These are phyloP conservation scores for Blastobotrys arbuscula DNA, from an alignment of 1,139 yeast genomes.

Conservation along the genomic window DNA sequence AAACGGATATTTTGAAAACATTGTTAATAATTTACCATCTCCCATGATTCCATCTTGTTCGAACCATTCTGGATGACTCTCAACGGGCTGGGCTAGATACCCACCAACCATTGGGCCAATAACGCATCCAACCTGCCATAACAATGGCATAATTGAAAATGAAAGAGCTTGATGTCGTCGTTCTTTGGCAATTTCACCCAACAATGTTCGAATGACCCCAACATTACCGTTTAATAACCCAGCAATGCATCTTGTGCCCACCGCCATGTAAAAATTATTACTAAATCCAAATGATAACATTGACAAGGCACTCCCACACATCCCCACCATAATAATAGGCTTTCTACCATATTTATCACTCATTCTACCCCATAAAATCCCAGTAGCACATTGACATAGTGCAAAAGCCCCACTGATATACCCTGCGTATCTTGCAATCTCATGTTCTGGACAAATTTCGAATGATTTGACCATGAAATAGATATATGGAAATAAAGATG, in stretches of 20 bases:
- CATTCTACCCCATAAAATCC: slow-evolving; percentile 54
- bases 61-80: slow-evolving; percentile 31
- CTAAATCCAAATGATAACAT: slow-evolving; percentile 51
- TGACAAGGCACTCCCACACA: slow-evolving; percentile 46
- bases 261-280: slow-evolving; percentile 45
- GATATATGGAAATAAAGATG: slow-evolving; percentile 58
- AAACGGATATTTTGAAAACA: slow-evolving; percentile 48
- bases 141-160: slow-evolving; percentile 52
- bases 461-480: slow-evolving; percentile 60
- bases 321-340: slow-evolving; percentile 47
- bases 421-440: slow-evolving; percentile 53
- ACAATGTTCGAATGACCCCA: slow-evolving; percentile 53
- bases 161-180: slow-evolving; percentile 57
- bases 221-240: slow-evolving; percentile 60
- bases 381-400: slow-evolving; percentile 46
- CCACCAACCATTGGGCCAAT: slow-evolving; percentile 58
- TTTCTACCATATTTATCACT: slow-evolving; percentile 57
- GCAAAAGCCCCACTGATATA: slow-evolving; percentile 55
- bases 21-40: slow-evolving; percentile 21
- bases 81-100: slow-evolving; percentile 36
- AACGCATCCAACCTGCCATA: slow-evolving; percentile 54
- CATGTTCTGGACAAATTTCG: slow-evolving; percentile 29
- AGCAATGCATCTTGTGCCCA: slow-evolving; percentile 46
- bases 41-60: slow-evolving; percentile 27
- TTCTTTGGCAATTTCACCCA: slow-evolving; percentile 55